phyloP scores from a whole-genome alignment of 1,284 basidiomycete species.

The Sanghuangporus weigelae region DNA sequence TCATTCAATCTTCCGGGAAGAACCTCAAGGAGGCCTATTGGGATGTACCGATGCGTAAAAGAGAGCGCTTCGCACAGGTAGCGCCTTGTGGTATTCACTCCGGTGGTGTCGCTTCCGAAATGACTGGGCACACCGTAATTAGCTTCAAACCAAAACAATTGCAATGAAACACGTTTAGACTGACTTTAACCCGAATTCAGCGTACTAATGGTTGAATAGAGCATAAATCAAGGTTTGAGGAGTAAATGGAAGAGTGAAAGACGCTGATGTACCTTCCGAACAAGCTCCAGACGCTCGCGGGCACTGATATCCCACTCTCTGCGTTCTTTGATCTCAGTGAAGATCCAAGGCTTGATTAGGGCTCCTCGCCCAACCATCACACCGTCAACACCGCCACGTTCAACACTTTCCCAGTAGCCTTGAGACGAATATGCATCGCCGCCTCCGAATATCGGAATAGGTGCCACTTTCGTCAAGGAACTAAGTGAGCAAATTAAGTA shows the following conservation, averaged over 20 bases:
- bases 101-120: constrained; percentile 89
- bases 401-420: constrained; percentile 78
- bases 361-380: constrained; percentile 95
- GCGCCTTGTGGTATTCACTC: constrained; percentile 88
- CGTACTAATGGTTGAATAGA: constrained; percentile 45
- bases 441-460: constrained; percentile 92
- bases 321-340: constrained; percentile 91
- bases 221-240: neutral
- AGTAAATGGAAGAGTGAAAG: neutral
- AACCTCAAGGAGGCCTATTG: constrained; percentile 87
- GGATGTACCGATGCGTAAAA: constrained; percentile 93
- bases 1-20: constrained; percentile 86
- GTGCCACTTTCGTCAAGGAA: constrained; percentile 49
- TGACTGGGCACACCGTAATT: constrained; percentile 40
- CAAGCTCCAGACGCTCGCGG: constrained; percentile 83
- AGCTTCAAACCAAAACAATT: neutral
- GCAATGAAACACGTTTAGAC: constrained; percentile 26
- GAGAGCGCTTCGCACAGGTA: constrained; percentile 94
- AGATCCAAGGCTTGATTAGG: constrained; percentile 95
- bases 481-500: constrained; percentile 8
- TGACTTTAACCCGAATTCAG: constrained; percentile 71
- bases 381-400: constrained; percentile 82
- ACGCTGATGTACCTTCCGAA: constrained; percentile 60
- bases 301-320: constrained; percentile 95
- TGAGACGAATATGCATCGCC: constrained; percentile 91